phyloP scores from a whole-genome alignment of 1,284 basidiomycete genomes.

The Tylopilus sp. region DNA sequence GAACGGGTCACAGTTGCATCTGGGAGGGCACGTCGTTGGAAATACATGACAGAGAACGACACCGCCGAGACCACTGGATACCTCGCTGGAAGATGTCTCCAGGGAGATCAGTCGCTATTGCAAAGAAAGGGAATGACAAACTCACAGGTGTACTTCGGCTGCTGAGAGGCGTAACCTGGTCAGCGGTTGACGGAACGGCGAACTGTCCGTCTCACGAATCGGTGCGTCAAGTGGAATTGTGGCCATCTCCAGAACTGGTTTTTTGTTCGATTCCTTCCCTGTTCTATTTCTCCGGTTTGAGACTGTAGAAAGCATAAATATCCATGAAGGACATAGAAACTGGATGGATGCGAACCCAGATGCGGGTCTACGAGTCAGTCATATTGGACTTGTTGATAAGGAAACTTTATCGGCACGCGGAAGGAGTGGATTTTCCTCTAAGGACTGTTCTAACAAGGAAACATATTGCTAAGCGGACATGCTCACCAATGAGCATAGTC shows the following conservation, averaged over 20 bases:
- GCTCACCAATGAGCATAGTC: fast-evolving
- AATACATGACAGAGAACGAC: constrained; percentile 29
- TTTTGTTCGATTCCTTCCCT: constrained; percentile 19
- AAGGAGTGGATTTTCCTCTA: constrained; percentile 62
- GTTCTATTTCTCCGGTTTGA: constrained; percentile 35
- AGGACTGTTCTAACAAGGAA: constrained; percentile 62
- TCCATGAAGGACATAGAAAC: not conserved
- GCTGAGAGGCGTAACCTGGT: not conserved
- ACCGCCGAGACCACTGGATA: not conserved
- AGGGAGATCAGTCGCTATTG: not conserved
- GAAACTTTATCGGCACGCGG: constrained; percentile 53
- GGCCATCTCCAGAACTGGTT: not conserved
- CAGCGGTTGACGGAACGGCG: not conserved
- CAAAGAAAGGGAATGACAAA: not conserved
- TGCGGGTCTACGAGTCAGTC: constrained; percentile 64
- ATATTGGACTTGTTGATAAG: constrained; percentile 60
- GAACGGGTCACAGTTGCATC: constrained; percentile 31
- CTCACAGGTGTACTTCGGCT: not conserved
- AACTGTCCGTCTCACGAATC: not conserved
- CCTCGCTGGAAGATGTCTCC: not conserved
- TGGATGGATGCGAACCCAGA: constrained; percentile 67
- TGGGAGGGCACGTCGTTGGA: constrained; percentile 29
- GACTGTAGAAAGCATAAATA: constrained; percentile 24
- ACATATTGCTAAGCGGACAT: constrained; percentile 61
- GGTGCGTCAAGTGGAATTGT: not conserved